Evolutionary conservation across 2,329 filamentous ascomycete genomes (phyloP), one percentile per base, ranked within the genome.

Genomic region (Alternaria ethzedia): DNA sequence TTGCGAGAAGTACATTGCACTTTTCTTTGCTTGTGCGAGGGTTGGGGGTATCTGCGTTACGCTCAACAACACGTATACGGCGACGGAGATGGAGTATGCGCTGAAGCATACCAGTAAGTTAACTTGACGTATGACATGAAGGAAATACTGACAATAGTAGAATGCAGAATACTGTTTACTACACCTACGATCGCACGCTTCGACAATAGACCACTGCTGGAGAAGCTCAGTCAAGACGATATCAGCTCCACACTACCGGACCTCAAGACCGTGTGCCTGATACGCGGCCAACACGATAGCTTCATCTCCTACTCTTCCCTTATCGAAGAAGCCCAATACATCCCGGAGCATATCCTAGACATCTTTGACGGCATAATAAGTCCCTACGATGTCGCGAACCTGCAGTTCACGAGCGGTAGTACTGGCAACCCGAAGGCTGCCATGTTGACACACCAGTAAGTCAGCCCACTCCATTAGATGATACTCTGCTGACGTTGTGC

Each of bases 21-120:
- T 93, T 15, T 92, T 93, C 83, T 93, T 93, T 69, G 90, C 90
- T 4, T 89, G 88, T 11, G 88, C 89, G 44, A 74, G 80, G 50
- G 69, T 83, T 12, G 82, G 82, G 3, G 80, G 80, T 2, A 79
- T 83, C 36, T 83, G 94, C 56, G 91, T 94, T 26, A 92, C 94
- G 47, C 82, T 94, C 68, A 94, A 94, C 81, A 94, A 93, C 80
- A 94, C 91, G 0, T 94, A 94, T 76, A 94, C 91, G 1, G 85
- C 89, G 3, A 87, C 86, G 1, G 91, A 94, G 79, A 88, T 90
- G 51, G 85, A 89, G 75, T 90, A 91, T 78, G 91, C 90, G 10
- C 79, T 94, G 26, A 85, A 86, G 58, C 92, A 93, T 73, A 89
- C 90, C 15, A 88, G 89, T 90, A 80, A 69, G 83, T 77, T 11